Conservation (phyloP, 2,329 filamentous ascomycete species). For the Diaporthe australafricana region DNA sequence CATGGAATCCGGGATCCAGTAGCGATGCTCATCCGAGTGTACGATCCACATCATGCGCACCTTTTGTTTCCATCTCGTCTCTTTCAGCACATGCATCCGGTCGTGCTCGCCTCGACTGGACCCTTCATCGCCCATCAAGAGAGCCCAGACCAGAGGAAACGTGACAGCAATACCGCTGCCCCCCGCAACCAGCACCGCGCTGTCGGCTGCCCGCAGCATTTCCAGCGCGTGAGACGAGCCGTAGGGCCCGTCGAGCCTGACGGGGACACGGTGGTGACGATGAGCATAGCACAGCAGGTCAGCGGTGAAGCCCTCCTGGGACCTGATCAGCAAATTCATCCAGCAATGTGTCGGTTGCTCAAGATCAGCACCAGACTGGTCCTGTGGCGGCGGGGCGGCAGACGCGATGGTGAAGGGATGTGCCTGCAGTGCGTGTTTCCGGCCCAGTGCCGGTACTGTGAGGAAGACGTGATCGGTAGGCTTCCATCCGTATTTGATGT, state of each 20-base stretch:
- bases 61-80: slow-evolving; percentile 40
- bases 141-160: slow-evolving; percentile 69
- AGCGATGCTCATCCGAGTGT: slow-evolving; percentile 61
- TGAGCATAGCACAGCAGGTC: slow-evolving; percentile 65
- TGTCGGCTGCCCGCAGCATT: slow-evolving; percentile 60
- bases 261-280: slow-evolving; percentile 51
- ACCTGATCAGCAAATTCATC: slow-evolving; percentile 69
- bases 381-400: slow-evolving; percentile 55
- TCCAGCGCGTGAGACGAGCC: slow-evolving; percentile 67
- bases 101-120: background rate
- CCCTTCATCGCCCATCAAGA: slow-evolving; percentile 49
- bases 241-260: slow-evolving; percentile 74
- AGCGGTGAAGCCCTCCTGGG: slow-evolving; percentile 69
- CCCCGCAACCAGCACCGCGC: slow-evolving; percentile 69
- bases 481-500: slow-evolving; percentile 64
- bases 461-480: slow-evolving; percentile 74
- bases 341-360: slow-evolving; percentile 53
- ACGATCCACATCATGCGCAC: slow-evolving; percentile 71
- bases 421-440: slow-evolving; percentile 65
- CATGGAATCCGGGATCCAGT: slow-evolving; percentile 64
- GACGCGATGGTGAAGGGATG: slow-evolving; percentile 78
- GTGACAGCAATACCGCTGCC: slow-evolving; percentile 74
- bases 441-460: slow-evolving; percentile 65
- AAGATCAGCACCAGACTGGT: background rate
- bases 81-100: background rate